phyloP scores from a whole-genome alignment of 257 asterid species.

The Fraxinus excelsior region DNA sequence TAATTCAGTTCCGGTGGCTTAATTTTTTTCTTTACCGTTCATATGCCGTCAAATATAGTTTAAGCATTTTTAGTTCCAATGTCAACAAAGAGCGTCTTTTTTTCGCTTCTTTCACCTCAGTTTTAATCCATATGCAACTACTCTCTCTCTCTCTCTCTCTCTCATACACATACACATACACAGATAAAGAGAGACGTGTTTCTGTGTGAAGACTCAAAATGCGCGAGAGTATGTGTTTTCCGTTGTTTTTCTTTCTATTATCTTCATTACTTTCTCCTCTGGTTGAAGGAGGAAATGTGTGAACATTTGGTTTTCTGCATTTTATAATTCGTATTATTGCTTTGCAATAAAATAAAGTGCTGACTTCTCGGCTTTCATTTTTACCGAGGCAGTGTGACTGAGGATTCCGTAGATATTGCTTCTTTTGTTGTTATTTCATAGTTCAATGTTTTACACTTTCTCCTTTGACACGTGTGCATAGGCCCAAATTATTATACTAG shows the following conservation, averaged over 20 bases:
- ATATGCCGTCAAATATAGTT: background rate
- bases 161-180: background rate
- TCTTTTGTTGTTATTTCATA: conserved; percentile 19
- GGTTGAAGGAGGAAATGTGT: conserved; percentile 4
- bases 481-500: conserved; percentile 17
- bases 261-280: background rate
- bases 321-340: background rate
- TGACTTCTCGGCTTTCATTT: conserved; percentile 4
- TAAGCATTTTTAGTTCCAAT: background rate
- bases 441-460: conserved; percentile 13
- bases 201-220: background rate
- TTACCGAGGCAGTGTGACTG: conserved; percentile 20
- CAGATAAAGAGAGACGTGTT: background rate
- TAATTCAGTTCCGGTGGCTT: conserved; percentile 4
- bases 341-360: background rate
- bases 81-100: background rate
- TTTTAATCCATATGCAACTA: background rate
- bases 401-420: conserved; percentile 25
- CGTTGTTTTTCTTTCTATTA: background rate
- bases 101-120: conserved; percentile 9
- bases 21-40: background rate
- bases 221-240: background rate
- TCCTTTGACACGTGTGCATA: conserved; percentile 28
- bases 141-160: background rate
- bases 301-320: background rate